Percentiles rank a stretch among this genome's conserved stretches.
Conservation (phyloP, 495 filamentous ascomycete genomes). For the Darksidea phi region DNA sequence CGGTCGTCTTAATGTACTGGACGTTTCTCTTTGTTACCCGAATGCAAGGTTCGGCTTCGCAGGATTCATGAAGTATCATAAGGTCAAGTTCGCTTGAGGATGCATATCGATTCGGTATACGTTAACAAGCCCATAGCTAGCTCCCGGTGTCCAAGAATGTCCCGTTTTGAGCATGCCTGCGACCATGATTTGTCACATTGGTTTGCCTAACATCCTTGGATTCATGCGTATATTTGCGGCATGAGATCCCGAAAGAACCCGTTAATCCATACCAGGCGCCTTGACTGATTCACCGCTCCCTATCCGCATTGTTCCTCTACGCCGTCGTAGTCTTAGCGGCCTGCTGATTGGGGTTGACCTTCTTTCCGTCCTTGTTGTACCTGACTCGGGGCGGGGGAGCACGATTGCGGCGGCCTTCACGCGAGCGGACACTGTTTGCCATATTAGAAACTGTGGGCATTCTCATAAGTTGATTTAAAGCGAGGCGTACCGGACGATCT, state of each 20-base stretch:
- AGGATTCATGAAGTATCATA: background rate
- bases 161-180: constrained; percentile 9
- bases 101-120: constrained; percentile 29
- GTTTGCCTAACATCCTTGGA: constrained; percentile 17
- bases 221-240: constrained; percentile 32
- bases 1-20: too few species aligned
- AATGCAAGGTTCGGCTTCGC: too few species aligned
- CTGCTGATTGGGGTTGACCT: constrained; percentile 84
- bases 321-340: constrained; percentile 42
- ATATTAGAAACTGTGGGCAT: background rate
- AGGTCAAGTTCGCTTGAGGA: background rate
- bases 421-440: constrained; percentile 83
- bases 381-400: constrained; percentile 93
- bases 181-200: constrained; percentile 24
- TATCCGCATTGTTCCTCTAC: constrained; percentile 53
- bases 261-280: constrained; percentile 32
- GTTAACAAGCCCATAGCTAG: constrained; percentile 31
- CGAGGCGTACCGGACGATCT: constrained; percentile 96
- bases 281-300: constrained; percentile 24
- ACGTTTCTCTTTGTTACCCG: too few species aligned
- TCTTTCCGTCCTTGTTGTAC: constrained; percentile 99
- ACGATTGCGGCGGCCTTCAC: constrained; percentile 96
- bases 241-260: constrained; percentile 33
- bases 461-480: constrained; percentile 39
- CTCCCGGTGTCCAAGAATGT: constrained; percentile 10